phyloP scores from a whole-genome alignment of 768 basidiomycete species.

The Bullera alba region DNA sequence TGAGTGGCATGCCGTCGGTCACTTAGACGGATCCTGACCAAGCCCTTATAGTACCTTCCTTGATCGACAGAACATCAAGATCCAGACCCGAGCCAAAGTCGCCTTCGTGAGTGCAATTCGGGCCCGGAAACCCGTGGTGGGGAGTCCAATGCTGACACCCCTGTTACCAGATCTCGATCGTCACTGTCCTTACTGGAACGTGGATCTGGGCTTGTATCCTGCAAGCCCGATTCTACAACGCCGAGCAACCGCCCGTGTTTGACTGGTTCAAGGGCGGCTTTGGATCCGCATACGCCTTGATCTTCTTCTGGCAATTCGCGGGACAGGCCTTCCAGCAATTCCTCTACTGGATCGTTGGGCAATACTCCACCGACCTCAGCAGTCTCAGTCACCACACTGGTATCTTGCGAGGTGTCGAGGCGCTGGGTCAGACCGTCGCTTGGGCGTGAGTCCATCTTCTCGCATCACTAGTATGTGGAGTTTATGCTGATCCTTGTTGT shows the following conservation, averaged over 20 bases:
- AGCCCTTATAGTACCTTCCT: constrained; percentile 5
- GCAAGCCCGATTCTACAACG: constrained; percentile 21
- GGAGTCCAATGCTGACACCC: neutral
- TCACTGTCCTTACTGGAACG: constrained; percentile 21
- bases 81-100: constrained; percentile 17
- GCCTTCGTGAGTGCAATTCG: constrained; percentile 26
- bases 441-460: constrained; percentile 24
- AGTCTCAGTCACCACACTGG: constrained; percentile 24
- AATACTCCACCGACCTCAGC: constrained; percentile 24
- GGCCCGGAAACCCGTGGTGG: too few species aligned
- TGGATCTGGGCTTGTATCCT: constrained; percentile 37
- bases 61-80: constrained; percentile 22
- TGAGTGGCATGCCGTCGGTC: constrained; percentile 3
- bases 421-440: constrained; percentile 35
- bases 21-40: neutral
- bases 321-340: constrained; percentile 33
- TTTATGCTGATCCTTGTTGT: neutral
- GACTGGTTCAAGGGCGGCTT: constrained; percentile 22
- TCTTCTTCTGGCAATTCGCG: constrained; percentile 33
- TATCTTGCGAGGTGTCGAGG: constrained; percentile 32
- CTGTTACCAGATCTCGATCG: constrained; percentile 11
- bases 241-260: constrained; percentile 4
- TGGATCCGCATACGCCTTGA: constrained; percentile 13
- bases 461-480: neutral
- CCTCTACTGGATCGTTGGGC: constrained; percentile 33